Evolutionary conservation across 73 alveolate species (phyloP), one percentile per base, ranked within the genome.

Genomic region (Durusdinium trenchii): DNA sequence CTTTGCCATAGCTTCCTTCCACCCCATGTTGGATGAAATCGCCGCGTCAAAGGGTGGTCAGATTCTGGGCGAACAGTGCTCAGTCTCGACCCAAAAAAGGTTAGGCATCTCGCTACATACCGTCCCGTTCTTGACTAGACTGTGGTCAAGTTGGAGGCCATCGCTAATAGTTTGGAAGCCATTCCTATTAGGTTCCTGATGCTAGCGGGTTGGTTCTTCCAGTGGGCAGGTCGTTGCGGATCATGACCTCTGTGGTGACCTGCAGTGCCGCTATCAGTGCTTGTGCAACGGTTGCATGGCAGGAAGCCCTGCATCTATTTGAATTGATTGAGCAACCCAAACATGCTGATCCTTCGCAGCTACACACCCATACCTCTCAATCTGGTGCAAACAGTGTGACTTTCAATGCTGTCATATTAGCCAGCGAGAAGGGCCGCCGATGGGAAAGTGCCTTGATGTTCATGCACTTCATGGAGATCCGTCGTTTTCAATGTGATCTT

Each of bases 241-340:
- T 87, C 45, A 2, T 28, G 26, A 62, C 84, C 64, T 42, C 95
- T 7, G 95, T 61, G 84, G 95, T 87, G 43, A 87, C 85, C 23
- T 45, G 42, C 95, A 61, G 85, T 16, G 95, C 95, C 35, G 95
- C 62, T 62, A 61, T 87, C 83, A 87, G 95, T 67, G 60, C 84
- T 43, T 87, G 85, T 46, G 75, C 79, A 35, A 87, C 95, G 36
- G 95, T 84, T 0, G 48, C 82, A 3, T 87, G 95, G 95, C 95
- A 67, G 26, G 60, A 35, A 38, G 95, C 95, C 23, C 60, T 87
- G 6, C 89, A 78, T 43, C 28, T 78, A 20, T 78, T 78, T 62
- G 2, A 46, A 40, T 57, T 45, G 40, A 57, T 78, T 46, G 43
- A 45, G 45, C 64, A 28, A 10, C 28, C 43, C 38, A 43, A 78